A percentile compares a stretch with the other conserved stretches of the same genome.
phyloP scores from a whole-genome alignment of 2,329 filamentous ascomycete species.

The Xylariaceae sp. region DNA sequence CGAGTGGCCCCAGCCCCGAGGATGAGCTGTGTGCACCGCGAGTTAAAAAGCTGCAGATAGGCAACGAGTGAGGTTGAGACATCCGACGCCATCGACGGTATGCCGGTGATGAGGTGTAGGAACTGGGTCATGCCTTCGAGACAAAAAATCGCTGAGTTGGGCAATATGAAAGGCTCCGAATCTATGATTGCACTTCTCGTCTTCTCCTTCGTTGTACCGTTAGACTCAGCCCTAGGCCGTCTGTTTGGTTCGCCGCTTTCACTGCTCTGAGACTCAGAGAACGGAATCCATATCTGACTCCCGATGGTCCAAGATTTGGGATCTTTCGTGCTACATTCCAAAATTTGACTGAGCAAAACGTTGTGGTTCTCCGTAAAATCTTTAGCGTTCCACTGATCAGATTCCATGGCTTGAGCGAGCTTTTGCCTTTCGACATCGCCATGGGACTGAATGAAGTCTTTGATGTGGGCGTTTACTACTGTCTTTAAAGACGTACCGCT shows the following conservation, averaged over 20 bases:
- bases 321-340: constrained; percentile 68
- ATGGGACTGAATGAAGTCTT: constrained; percentile 69
- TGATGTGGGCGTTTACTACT: constrained; percentile 77
- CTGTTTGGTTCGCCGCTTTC: constrained; percentile 29
- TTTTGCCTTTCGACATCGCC: constrained; percentile 70
- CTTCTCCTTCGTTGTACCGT: constrained; percentile 57
- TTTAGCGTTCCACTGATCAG: constrained; percentile 73
- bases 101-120: constrained; percentile 74
- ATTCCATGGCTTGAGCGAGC: constrained; percentile 72
- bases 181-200: constrained; percentile 73
- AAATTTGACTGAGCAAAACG: constrained; percentile 57
- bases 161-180: constrained; percentile 78
- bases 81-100: constrained; percentile 84
- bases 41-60: constrained; percentile 92
- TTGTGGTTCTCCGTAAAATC: constrained; percentile 66
- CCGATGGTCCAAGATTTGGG: constrained; percentile 61
- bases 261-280: constrained; percentile 36
- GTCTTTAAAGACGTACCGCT: constrained; percentile 72
- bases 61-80: constrained; percentile 75
- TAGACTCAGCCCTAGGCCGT: constrained; percentile 40
- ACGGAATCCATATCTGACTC: constrained; percentile 55
- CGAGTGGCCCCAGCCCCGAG: constrained; percentile 87
- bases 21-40: constrained; percentile 91
- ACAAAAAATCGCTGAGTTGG: constrained; percentile 76
- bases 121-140: constrained; percentile 78